Conservation (phyloP, 2,329 filamentous ascomycete genomes). For the Chaetomium sp. region DNA sequence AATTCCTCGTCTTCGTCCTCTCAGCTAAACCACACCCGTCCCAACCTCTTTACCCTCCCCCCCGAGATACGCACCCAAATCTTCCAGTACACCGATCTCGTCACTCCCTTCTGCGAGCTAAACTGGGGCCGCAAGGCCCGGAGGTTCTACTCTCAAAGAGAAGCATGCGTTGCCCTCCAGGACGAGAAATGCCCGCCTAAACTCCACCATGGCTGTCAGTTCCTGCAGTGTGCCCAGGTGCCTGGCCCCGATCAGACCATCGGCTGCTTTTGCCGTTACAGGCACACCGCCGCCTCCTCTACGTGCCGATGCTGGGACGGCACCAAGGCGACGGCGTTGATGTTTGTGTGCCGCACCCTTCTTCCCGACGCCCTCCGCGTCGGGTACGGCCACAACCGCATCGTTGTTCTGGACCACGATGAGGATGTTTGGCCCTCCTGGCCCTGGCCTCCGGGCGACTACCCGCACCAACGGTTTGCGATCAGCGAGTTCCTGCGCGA, state of each 20-base stretch:
- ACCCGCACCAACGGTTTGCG: background rate
- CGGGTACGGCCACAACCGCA: constrained; percentile 15
- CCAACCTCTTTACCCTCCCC: constrained; percentile 16
- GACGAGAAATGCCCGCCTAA: background rate
- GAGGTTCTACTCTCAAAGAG: background rate
- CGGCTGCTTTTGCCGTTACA: constrained; percentile 13
- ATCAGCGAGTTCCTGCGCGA: constrained; percentile 3
- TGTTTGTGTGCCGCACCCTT: constrained; percentile 13
- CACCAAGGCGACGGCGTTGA: constrained; percentile 7
- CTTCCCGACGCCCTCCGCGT: constrained; percentile 6
- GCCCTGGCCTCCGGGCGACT: background rate
- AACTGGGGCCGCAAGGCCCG: constrained; percentile 11
- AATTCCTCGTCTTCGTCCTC: too few relatives aligned
- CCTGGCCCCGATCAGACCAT: background rate
- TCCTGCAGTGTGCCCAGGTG: background rate
- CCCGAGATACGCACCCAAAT: constrained; percentile 20
- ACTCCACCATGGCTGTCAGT: background rate
- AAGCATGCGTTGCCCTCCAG: background rate
- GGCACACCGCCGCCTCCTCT: constrained; percentile 12
- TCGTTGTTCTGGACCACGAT: constrained; percentile 8
- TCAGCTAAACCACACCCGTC: too few relatives aligned
- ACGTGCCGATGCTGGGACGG: constrained; percentile 14
- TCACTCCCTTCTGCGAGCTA: constrained; percentile 19
- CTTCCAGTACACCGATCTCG: constrained; percentile 22
- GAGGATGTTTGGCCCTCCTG: background rate